Conservation (phyloP, 306 rosid species). For the Arachis hypogaea region DNA sequence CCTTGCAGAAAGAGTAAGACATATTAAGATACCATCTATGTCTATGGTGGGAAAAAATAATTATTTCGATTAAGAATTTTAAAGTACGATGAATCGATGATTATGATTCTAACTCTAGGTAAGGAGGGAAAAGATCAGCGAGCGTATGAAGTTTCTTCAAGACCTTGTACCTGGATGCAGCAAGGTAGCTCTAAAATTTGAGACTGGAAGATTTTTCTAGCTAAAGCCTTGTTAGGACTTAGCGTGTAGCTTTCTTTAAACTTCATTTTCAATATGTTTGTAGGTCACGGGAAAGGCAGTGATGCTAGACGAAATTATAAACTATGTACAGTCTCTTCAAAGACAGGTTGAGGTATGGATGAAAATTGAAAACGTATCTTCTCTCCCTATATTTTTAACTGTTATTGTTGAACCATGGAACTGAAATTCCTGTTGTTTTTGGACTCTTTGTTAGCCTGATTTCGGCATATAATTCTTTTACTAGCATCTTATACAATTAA, state of each 20-base stretch:
- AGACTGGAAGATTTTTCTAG: background rate
- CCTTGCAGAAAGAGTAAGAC: conserved; percentile 94
- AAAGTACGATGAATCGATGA: conserved; percentile 8
- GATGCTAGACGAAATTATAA: conserved; percentile 96
- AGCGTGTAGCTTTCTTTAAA: conserved; percentile 17
- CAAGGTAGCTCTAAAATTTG: conserved; percentile 53
- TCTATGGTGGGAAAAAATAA: background rate
- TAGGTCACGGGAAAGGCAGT: conserved; percentile 98
- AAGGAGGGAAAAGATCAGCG: conserved; percentile 96
- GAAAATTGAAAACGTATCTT: background rate
- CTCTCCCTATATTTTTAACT: background rate
- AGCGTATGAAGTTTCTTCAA: conserved; percentile 95
- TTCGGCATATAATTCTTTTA: conserved; percentile 17
- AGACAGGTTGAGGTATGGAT: conserved; percentile 91
- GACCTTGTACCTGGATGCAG: conserved; percentile 98
- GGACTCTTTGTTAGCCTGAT: conserved; percentile 9
- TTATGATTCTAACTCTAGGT: conserved; percentile 59
- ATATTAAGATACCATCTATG: conserved; percentile 7
- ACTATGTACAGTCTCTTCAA: conserved; percentile 96
- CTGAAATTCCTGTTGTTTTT: background rate
- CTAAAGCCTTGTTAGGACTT: conserved; percentile 18
- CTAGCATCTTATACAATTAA: background rate
- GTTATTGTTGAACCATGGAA: background rate
- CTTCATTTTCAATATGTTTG: conserved; percentile 23
- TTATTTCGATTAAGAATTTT: conserved; percentile 6